Base-by-base conservation (phyloP, 257 asterid species). In the Asclepias syriaca region DNA sequence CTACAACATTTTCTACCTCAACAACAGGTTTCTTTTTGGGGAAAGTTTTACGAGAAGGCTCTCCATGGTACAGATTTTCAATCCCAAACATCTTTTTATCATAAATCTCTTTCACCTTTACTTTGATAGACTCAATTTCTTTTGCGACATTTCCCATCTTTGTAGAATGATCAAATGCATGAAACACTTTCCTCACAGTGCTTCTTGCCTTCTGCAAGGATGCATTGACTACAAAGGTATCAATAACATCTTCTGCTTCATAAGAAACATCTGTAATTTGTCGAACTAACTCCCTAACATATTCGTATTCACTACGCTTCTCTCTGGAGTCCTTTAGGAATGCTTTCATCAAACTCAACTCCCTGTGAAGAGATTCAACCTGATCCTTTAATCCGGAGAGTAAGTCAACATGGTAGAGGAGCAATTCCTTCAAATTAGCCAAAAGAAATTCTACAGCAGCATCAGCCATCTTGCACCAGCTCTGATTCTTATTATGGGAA, bases 1-100 rank as follows among this genome's bases (percentile, higher is more conserved):
- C 78, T 15, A 78, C 72, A 40, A 78, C 72, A 53, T 63, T 75
- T 16, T 78, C 72, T 43, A 40, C 75, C 68, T 63, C 78, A 1
- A 63, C 68, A 13, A 37, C 8, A 34, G 68, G 68, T 18, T 37
- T 73, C 19, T 53, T 65, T 15, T 82, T 65, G 34, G 51, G 48
- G 9, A 43, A 46, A 14, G 2, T 16, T 39, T 65, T 73, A 3
- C 57, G 77, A 6, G 48, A 4, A 16, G 66, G 39, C 46, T 65
- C 77, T 9, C 77, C 71, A 51, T 64, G 48, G 1, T 65, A 68
- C 8, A 79, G 49, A 75, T 45, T 81, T 69, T 79, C 84, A 66
- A 84, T 84, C n/a, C 85, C 88, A 73, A 77, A 79, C 85, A 82
- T 72, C 78, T 80, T 84, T 18, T 81, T 82, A 64, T 73, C 88